phyloP scores from a whole-genome alignment of 371 early-diverging fungal genomes.

The Dipsacomyces acuminosporus region DNA sequence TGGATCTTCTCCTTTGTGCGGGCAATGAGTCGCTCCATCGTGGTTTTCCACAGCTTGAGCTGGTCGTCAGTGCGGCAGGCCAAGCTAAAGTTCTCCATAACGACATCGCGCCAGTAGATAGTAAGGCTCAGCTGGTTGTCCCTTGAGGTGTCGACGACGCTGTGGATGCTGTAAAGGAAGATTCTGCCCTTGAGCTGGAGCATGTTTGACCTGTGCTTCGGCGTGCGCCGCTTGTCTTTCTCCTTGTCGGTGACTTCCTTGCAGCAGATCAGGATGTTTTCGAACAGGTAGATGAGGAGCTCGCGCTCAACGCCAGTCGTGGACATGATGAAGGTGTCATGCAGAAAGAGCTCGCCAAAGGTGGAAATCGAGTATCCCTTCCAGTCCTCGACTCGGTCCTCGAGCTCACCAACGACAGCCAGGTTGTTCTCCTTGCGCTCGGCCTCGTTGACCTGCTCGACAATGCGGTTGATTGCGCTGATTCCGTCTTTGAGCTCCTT shows the following conservation, averaged over 20 bases:
- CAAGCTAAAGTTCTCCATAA: constrained; percentile 75
- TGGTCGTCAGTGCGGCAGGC: constrained; percentile 87
- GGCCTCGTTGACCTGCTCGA: constrained; percentile 88
- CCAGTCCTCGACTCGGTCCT: constrained; percentile 78
- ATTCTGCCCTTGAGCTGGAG: constrained; percentile 73
- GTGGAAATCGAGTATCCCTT: constrained; percentile 64
- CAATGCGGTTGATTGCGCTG: constrained; percentile 77
- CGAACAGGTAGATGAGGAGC: constrained; percentile 80
- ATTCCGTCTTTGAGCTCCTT: constrained; percentile 74
- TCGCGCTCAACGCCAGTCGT: constrained; percentile 72
- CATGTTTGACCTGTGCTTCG: constrained; percentile 55
- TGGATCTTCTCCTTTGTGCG: constrained; percentile 27
- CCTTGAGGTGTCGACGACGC: constrained; percentile 65
- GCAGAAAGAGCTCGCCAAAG: constrained; percentile 77
- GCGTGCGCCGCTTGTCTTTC: constrained; percentile 49
- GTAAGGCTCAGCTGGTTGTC: constrained; percentile 55
- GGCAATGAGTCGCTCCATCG: constrained; percentile 58
- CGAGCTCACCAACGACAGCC: constrained; percentile 68
- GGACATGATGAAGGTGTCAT: constrained; percentile 75
- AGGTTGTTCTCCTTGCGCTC: constrained; percentile 84
- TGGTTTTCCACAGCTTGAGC: constrained; percentile 76
- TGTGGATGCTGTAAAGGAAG: constrained; percentile 75
- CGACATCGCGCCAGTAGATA: constrained; percentile 69
- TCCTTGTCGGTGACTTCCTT: constrained; percentile 61
- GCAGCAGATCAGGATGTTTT: constrained; percentile 81